Evolutionary conservation across 306 rosid genomes (phyloP), one percentile per base, ranked within the genome.

Genomic region (Parietaria judaica): DNA sequence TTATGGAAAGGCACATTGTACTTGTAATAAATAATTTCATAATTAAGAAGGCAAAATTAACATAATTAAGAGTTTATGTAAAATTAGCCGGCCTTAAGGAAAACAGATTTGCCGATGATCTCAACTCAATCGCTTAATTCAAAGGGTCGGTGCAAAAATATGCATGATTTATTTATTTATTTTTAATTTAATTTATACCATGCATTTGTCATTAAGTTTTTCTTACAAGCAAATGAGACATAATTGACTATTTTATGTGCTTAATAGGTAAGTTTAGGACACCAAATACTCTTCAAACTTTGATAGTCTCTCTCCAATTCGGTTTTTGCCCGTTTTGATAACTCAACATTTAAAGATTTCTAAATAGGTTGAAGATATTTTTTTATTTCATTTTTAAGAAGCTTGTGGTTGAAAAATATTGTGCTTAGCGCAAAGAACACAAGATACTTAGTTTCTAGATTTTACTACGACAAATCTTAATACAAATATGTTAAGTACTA

Each of bases 161-260:
- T 55, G 6, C n/a, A n/a, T n/a, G n/a, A n/a, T n/a, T n/a, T n/a
- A n/a, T n/a, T n/a, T n/a, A 36, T 16, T 5, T 11, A 0, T 7
- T 56, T 5, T 3, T 56, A n/a, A 8, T 57, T n/a, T n/a, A n/a
- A 31, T 39, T 67, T 73, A 51, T 75, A 13, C 65, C 57, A 48
- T 73, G 43, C 74, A 54, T 66, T 73, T 80, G 84, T 78, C 82
- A 43, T n/a, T 9, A 8, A 51, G 3, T 61, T 36, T 60, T 67
- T 66, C 69, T 69, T 64, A 47, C 87, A 79, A 74, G 68, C 75
- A n/a, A 80, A 83, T 70, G 68, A 68, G 82, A 83, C 84, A 70
- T 60, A 14, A 38, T 58, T 58, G 35, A 39, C 35, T 56, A 4
- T 43, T 43, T 59, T 43, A 39, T 17, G 36, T 39, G 51, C 51